Evolutionary conservation across 2,329 filamentous ascomycete genomes (phyloP).

Genomic region (Sphaerulina populicola): DNA sequence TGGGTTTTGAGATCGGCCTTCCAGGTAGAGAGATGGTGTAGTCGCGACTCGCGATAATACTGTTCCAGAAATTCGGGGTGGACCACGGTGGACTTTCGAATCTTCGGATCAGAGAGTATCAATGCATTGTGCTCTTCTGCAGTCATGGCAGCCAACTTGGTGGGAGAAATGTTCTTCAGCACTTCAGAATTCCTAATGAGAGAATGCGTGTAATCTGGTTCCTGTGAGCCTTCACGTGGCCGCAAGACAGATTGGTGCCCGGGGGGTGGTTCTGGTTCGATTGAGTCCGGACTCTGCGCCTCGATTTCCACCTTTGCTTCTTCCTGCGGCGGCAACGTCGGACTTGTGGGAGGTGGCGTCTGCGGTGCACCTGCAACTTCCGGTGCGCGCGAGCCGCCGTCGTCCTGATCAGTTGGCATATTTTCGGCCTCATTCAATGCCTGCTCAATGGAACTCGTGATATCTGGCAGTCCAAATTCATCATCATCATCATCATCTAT

Average conservation of each 20-base stretch:
- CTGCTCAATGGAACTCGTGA: slow-evolving; percentile 32
- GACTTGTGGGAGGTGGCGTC: slow-evolving; percentile 19
- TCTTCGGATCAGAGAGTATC: slow-evolving; percentile 71
- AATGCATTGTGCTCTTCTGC: slow-evolving; percentile 89
- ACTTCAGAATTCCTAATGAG: slow-evolving; percentile 28
- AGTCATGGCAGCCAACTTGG: slow-evolving; percentile 50
- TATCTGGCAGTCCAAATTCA: slow-evolving; percentile 23
- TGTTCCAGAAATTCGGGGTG: slow-evolving; percentile 92
- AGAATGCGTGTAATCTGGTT: slow-evolving; percentile 30
- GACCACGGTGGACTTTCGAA: slow-evolving; percentile 80
- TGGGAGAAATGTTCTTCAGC: slow-evolving; percentile 24
- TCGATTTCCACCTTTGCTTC: slow-evolving; percentile 8
- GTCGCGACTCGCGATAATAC: slow-evolving; percentile 86
- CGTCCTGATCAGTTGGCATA: not conserved
- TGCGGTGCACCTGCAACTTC: slow-evolving; percentile 7
- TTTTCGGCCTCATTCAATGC: slow-evolving; percentile 22
- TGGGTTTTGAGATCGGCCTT: slow-evolving; percentile 88
- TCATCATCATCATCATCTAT: slow-evolving; percentile 28
- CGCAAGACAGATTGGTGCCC: slow-evolving; percentile 10
- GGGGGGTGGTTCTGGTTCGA: not conserved
- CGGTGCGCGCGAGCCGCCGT: not conserved
- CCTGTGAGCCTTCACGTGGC: slow-evolving; percentile 28
- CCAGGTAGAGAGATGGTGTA: slow-evolving; percentile 94
- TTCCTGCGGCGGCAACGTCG: slow-evolving; percentile 1
- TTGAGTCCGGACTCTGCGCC: not conserved